These are phyloP conservation scores for Quercus aquifolioides DNA, from an alignment of 306 rosid genomes.

Conservation along the genomic window DNA sequence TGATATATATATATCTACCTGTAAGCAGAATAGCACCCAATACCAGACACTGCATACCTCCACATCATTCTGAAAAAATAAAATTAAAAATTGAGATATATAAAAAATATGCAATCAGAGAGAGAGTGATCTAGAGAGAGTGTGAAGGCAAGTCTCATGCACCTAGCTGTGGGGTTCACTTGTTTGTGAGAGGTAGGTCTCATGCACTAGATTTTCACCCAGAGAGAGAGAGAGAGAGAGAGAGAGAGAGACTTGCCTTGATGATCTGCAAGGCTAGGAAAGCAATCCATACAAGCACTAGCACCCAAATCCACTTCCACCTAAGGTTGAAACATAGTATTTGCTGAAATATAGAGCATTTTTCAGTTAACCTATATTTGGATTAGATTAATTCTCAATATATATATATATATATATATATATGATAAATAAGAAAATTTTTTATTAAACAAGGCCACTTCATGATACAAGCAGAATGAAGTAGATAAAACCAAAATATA, in stretches of 20 bases:
- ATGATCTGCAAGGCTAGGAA: constrained; percentile 71
- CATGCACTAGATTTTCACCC: too few relatives aligned
- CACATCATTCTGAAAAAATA: constrained; percentile 56
- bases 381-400: too few relatives aligned
- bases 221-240: not conserved
- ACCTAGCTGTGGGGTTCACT: too few relatives aligned
- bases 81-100: not conserved
- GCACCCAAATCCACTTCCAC: constrained; percentile 56
- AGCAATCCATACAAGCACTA: constrained; percentile 53
- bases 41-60: constrained; percentile 63
- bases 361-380: too few relatives aligned
- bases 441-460: too few relatives aligned
- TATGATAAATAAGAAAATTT: too few relatives aligned
- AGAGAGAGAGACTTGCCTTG: constrained; percentile 45
- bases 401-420: too few relatives aligned
- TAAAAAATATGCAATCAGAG: not conserved
- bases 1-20: constrained; percentile 34
- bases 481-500: too few relatives aligned
- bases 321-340: constrained; percentile 56
- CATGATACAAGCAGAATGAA: too few relatives aligned
- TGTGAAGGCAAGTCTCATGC: too few relatives aligned
- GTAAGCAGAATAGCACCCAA: constrained; percentile 76
- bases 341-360: constrained; percentile 42
- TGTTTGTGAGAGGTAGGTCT: too few relatives aligned
- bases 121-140: not conserved